Evolutionary conservation across 257 asterid genomes (phyloP), one percentile per base, ranked within the genome.

Genomic region (Verbena officinalis): DNA sequence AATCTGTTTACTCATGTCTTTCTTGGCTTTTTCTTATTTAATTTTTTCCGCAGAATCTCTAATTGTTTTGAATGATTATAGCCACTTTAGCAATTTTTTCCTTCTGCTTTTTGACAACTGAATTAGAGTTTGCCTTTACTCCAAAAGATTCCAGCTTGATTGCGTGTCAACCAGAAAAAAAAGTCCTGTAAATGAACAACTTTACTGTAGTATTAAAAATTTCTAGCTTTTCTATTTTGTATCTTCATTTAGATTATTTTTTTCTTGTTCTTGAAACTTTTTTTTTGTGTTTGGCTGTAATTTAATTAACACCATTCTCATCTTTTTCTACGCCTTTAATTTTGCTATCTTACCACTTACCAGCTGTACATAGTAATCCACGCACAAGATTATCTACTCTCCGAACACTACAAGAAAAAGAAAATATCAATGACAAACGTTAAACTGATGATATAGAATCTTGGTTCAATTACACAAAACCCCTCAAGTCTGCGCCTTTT

Each of bases 331-430:
- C 38, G 61, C 42, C 46, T 62, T 17, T 42, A 20, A n/a, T 48
- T 7, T 39, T 69, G 74, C 60, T n/a, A n/a, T n/a, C n/a, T n/a
- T n/a, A n/a, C n/a, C n/a, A n/a, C 69, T 19, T 10, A 30, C 45
- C 5, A n/a, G 54, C 5, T 59, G 1, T 3, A 23, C 15, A n/a
- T 44, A 15, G 27, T 55, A 17, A 11, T 27, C 55, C 55, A 43
- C n/a, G n/a, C n/a, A n/a, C 43, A 34, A 15, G 11, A 24, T 60
- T 40, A 43, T 39, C n/a, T n/a, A n/a, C 34, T 3, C 49, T 23
- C 13, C 4, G 7, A 30, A 30, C 36, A 30, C 36, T 30, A 7
- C 36, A 30, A 30, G 36, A 30, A 30, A 30, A 30, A 7, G 3
- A 30, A 30, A n/a, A n/a, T n/a, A n/a, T n/a, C n/a, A n/a, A n/a